Evolutionary conservation across 148 eudicot species (phyloP), one percentile per base, ranked within the genome.

Genomic region (Limonium bicolor): DNA sequence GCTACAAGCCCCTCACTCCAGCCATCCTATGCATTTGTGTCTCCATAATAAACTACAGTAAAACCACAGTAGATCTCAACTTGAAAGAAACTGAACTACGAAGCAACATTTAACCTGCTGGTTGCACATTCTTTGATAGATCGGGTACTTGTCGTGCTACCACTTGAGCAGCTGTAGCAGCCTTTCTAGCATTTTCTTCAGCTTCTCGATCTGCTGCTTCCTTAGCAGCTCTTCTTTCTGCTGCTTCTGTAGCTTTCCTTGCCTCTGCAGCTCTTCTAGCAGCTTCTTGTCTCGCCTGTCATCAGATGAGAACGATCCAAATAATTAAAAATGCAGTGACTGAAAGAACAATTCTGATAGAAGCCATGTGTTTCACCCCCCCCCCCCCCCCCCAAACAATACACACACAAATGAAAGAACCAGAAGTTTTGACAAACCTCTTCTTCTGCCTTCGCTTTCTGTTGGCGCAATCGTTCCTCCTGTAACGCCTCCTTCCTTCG

Each of bases 401-500:
- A 32, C 36, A 2, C 13, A 32, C 13, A 32, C 11, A 26, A 45
- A 5, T 9, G 1, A 26, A 32, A 37, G 55, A 15, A 31, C 39
- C 25, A 25, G 19, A 16, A 20, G 46, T 48, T 22, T 39, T 6
- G 31, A 54, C 59, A 55, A 34, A 78, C 88, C 94, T 78, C 81
- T 52, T 70, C 76, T 59, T 69, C 96, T 40, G 77, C 82, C 69
- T 63, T 77, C 0, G 67, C 60, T 50, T 66, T 83, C 58, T 77
- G 86, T 53, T 74, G 86, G 36, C 82, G 69, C 48, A 71, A 6
- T 56, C 66, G 70, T 54, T 77, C 85, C 68, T 80, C 86, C 49
- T 64, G 76, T 35, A 71, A 34, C 43, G 82, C 82, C 57, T 71
- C 76, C 56, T 90, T 87, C 54, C 56, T 77, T 73, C 93, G 70